These are phyloP conservation scores for Ilyonectria mors-panacis DNA, from an alignment of 2,329 filamentous ascomycete genomes.

Conservation along the genomic window DNA sequence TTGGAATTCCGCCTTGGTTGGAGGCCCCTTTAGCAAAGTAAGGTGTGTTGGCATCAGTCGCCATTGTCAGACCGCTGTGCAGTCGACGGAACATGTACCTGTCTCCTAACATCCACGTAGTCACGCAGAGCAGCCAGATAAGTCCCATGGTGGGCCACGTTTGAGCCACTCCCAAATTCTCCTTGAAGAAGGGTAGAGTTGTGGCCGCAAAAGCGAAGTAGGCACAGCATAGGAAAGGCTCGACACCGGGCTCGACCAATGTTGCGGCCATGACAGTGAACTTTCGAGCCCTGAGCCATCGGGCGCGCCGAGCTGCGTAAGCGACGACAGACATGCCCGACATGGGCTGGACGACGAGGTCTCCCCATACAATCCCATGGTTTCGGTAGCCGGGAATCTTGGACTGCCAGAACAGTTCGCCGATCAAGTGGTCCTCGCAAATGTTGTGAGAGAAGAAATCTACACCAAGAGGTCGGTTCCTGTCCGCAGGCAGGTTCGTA, in stretches of 20 bases:
- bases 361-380: constrained; percentile 87
- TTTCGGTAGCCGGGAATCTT: constrained; percentile 76
- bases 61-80: constrained; percentile 80
- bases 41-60: constrained; percentile 81
- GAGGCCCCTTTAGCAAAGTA: constrained; percentile 73
- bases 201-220: constrained; percentile 87
- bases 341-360: constrained; percentile 92
- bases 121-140: constrained; percentile 77
- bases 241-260: constrained; percentile 91
- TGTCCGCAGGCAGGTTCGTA: constrained; percentile 57
- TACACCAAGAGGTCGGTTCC: constrained; percentile 74
- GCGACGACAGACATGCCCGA: constrained; percentile 82
- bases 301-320: constrained; percentile 84
- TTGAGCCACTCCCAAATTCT: constrained; percentile 66
- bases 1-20: constrained; percentile 55
- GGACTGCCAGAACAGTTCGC: constrained; percentile 90
- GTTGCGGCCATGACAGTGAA: constrained; percentile 93
- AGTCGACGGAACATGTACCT: constrained; percentile 80
- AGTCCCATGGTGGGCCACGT: constrained; percentile 78
- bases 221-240: constrained; percentile 86
- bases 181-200: constrained; percentile 75
- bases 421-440: constrained; percentile 97
- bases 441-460: constrained; percentile 97
- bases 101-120: constrained; percentile 82
- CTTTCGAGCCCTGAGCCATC: constrained; percentile 95